A percentile compares a stretch with the other conserved stretches of the same genome.
phyloP scores from a whole-genome alignment of 2,329 filamentous ascomycete species.

The Orbilia oligospora region DNA sequence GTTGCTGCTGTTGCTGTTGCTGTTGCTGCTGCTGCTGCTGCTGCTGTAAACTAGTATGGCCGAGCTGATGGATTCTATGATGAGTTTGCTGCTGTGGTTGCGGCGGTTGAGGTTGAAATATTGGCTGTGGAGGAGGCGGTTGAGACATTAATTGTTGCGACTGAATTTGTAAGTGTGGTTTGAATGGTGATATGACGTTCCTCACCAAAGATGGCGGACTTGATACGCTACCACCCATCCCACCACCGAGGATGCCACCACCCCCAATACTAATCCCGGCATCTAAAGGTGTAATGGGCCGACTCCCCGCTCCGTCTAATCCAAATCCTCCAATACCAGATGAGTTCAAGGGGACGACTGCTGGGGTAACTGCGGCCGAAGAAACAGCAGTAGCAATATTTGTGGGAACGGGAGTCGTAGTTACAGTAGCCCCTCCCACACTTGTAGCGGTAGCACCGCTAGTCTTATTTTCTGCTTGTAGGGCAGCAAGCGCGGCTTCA shows the following conservation, averaged over 20 bases:
- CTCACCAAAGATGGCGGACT: conserved; percentile 7
- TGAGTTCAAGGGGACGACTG: background rate
- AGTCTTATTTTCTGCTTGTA: conserved; percentile 37
- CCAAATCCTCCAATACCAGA: conserved; percentile 15
- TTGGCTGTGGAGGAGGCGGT: conserved; percentile 16
- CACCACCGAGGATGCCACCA: background rate
- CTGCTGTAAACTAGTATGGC: conserved; percentile 18
- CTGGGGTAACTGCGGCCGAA: conserved; percentile 12
- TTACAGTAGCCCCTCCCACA: background rate
- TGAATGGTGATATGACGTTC: conserved; percentile 45
- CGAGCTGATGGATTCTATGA: conserved; percentile 24
- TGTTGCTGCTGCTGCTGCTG: conserved; percentile 28
- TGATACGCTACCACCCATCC: background rate
- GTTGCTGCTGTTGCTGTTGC: background rate
- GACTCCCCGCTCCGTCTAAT: conserved; percentile 37
- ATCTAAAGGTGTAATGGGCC: conserved; percentile 49
- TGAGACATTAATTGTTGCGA: conserved; percentile 25
- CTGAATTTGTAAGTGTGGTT: conserved; percentile 30
- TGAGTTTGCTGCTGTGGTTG: conserved; percentile 14
- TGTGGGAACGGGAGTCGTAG: background rate
- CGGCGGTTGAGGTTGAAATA: conserved; percentile 1
- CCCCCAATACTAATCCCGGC: conserved; percentile 4
- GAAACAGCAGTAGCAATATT: background rate
- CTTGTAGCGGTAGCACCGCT: background rate
- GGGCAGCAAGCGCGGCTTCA: conserved; percentile 37